These are phyloP conservation scores for Dictyostelium discoideum DNA, from an alignment of 78 protist genomes.

Conservation along the genomic window dicty_2.7 NC_007088.5:5640501-5641000, in stretches of 20 bases:
- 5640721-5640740: background rate
- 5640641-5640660: background rate
- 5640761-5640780: conserved; percentile 28
- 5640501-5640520: conserved; percentile 98
- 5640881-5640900: conserved; percentile 98
- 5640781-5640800: conserved; percentile 97
- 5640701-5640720: background rate
- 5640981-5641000: conserved; percentile 93
- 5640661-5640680: conserved; percentile 23
- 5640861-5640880: conserved; percentile 80
- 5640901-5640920: conserved; percentile 99
- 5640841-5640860: conserved; percentile 86
- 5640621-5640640: background rate
- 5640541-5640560: conserved; percentile 44
- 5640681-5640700: background rate
- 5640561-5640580: conserved; percentile 8
- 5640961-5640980: conserved; percentile 87
- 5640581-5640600: background rate
- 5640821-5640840: conserved; percentile 99
- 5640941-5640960: conserved; percentile 90
- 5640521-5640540: conserved; percentile 98
- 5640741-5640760: background rate
- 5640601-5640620: background rate
- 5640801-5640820: conserved; percentile 99
- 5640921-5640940: conserved; percentile 95